A percentile compares a stretch with the other conserved stretches of the same genome.
These are phyloP conservation scores for Teratosphaeria pseudoeucalypti DNA, from an alignment of 2,329 filamentous ascomycete species.

Conservation along the genomic window DNA sequence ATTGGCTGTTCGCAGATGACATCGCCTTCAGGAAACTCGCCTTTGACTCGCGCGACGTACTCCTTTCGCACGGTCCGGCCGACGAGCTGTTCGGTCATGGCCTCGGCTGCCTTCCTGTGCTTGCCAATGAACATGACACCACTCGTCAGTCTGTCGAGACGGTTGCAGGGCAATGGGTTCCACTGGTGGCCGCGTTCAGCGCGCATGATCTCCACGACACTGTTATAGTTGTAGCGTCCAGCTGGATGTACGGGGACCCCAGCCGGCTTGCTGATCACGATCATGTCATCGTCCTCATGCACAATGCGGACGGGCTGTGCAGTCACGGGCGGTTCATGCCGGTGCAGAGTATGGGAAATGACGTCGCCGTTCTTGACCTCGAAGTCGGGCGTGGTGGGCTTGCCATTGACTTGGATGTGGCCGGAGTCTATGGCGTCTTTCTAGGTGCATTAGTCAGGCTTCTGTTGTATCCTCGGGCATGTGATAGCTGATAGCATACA, in stretches of 20 bases:
- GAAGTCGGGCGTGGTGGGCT: constrained; percentile 53
- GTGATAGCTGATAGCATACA: constrained; percentile 37
- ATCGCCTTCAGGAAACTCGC: constrained; percentile 83
- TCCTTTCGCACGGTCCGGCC: constrained; percentile 83
- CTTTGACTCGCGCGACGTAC: constrained; percentile 84
- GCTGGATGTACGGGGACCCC: constrained; percentile 93
- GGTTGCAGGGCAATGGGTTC: constrained; percentile 67
- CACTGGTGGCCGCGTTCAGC: constrained; percentile 54
- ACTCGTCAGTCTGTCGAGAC: constrained; percentile 87
- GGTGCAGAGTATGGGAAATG: constrained; percentile 85
- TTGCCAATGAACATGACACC: constrained; percentile 98
- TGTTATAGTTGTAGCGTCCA: constrained; percentile 92
- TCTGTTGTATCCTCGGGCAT: not conserved
- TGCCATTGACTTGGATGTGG: constrained; percentile 69
- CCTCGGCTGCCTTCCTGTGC: constrained; percentile 66
- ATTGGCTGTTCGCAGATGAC: constrained; percentile 90
- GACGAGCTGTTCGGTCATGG: constrained; percentile 65
- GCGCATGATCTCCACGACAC: constrained; percentile 84
- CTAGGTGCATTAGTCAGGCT: constrained; percentile 30
- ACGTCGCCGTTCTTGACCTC: constrained; percentile 79
- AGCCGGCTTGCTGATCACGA: constrained; percentile 94
- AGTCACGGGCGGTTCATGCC: constrained; percentile 89
- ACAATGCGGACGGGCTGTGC: constrained; percentile 69
- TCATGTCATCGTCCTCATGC: constrained; percentile 84
- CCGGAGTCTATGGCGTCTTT: constrained; percentile 69